Conservation (phyloP, 305 asterid genomes). For the Fraxinus paxiana region DNA sequence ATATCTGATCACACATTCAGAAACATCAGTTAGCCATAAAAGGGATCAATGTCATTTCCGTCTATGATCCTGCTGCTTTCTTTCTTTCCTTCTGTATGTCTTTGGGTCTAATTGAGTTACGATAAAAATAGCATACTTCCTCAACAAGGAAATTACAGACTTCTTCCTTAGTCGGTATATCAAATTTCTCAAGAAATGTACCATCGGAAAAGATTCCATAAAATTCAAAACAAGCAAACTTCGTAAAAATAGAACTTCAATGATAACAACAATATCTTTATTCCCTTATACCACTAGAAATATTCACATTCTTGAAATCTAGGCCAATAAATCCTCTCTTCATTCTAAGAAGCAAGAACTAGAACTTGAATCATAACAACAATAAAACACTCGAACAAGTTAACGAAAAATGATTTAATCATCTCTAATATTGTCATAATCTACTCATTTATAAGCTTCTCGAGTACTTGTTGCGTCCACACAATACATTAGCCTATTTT, state of each 20-base stretch:
- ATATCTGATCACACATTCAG: constrained; percentile 49
- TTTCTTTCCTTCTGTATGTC: neutral
- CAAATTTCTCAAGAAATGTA: neutral
- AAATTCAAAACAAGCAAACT: neutral
- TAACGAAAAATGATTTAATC: neutral
- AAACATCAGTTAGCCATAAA: constrained; percentile 1
- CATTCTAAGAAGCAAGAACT: neutral
- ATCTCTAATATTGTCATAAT: neutral
- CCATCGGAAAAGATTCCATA: neutral
- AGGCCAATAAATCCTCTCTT: neutral
- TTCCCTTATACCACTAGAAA: neutral
- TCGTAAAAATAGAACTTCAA: neutral
- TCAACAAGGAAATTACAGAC: neutral
- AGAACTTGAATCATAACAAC: neutral
- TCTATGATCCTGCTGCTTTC: neutral
- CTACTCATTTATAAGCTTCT: neutral
- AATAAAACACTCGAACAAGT: neutral
- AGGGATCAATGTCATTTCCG: neutral
- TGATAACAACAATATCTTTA: neutral
- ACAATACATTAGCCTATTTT: neutral
- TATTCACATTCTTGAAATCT: neutral
- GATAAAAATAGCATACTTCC: neutral
- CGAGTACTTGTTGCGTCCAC: neutral
- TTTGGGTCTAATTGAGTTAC: neutral
- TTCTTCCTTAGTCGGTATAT: neutral